Base-by-base conservation (phyloP, 768 basidiomycete genomes). In the Hericium coralloides region DNA sequence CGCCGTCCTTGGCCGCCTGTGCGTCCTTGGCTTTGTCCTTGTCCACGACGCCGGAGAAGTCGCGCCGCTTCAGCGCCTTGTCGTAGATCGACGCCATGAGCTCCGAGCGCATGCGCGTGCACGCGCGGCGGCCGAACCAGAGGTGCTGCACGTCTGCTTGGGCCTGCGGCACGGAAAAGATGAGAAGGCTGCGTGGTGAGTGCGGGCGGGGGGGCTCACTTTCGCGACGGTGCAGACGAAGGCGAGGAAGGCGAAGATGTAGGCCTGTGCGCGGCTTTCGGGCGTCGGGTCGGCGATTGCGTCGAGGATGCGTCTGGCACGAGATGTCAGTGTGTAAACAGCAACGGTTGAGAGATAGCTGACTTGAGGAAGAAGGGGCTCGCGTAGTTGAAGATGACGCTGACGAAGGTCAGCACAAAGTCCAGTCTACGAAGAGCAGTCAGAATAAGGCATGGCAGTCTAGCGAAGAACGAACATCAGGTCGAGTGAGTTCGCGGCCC, bases 61-160 rank as follows among this genome's bases (percentile, higher is more conserved):
- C 92, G 65, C 82, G 86, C 31, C 93, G 74, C 68, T 86, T 87
- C 38, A 95, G 71, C 1, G 92, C 81, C 67, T 97, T 97, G 68
- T 92, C 88, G 65, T 94, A 95, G 53, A 95, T 89, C 2, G 84
- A 72, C 0, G 89, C 84, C 84, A 91, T 93, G 17, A 95, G 78
- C 70, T 89, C 88, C 14, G 79, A 78, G 7, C 89, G 83, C 3
- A 91, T 81, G 22, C 89, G 77, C 1, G 85, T 86, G 0, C 76
- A 67, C 1, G 83, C 89, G n/a, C 91, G 82, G 47, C 93, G 81
- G 20, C 86, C 84, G 55, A 79, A 83, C 89, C 89, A 93, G 14
- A 91, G 74, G 66, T 89, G 88, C 57, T 87, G 84, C 3, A 85
- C 71, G 62, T 92, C 87, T 1, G 83, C 74, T 70, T 89, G 55